These are phyloP conservation scores for Mrakia hoshinonis DNA, from an alignment of 768 basidiomycete genomes.

Conservation along the genomic window DNA sequence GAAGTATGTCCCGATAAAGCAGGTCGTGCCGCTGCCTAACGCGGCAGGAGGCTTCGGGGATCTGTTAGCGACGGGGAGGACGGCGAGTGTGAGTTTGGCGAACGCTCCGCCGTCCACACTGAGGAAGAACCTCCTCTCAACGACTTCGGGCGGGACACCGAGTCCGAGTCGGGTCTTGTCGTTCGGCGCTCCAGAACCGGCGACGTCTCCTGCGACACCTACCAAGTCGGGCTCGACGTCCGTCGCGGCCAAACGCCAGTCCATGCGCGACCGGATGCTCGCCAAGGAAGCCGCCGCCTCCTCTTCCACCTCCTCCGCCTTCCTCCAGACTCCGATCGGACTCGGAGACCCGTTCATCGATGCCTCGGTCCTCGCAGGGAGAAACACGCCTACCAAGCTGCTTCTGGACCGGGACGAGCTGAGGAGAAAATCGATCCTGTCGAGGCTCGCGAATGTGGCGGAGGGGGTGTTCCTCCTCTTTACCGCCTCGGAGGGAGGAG, in stretches of 20 bases:
- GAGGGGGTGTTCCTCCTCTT: constrained; percentile 43
- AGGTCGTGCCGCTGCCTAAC: not conserved
- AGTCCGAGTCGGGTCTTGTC: constrained; percentile 3
- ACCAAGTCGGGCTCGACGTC: not conserved
- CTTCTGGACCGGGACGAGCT: constrained; percentile 35
- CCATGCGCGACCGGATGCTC: constrained; percentile 25
- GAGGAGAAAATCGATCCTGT: constrained; percentile 39
- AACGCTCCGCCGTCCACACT: constrained; percentile 3
- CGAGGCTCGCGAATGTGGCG: constrained; percentile 39
- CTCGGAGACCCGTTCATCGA: constrained; percentile 3
- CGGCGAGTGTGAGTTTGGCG: not conserved
- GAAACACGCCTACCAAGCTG: not conserved
- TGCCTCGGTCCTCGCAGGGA: not conserved
- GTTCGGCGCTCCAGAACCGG: constrained; percentile 2
- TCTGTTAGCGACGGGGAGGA: not conserved
- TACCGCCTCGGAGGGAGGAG: no score
- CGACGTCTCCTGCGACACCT: not conserved
- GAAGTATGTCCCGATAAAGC: constrained; percentile 13
- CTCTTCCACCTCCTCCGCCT: not conserved
- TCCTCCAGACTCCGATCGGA: not conserved
- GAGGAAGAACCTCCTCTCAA: constrained; percentile 1
- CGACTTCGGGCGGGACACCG: not conserved
- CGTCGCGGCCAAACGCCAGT: constrained; percentile 16
- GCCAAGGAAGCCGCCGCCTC: constrained; percentile 7
- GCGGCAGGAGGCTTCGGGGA: not conserved